Percentiles rank a stretch among this genome's conserved stretches.
Conservation (phyloP, 2,329 filamentous ascomycete genomes). For the Hypoxylon sp. region DNA sequence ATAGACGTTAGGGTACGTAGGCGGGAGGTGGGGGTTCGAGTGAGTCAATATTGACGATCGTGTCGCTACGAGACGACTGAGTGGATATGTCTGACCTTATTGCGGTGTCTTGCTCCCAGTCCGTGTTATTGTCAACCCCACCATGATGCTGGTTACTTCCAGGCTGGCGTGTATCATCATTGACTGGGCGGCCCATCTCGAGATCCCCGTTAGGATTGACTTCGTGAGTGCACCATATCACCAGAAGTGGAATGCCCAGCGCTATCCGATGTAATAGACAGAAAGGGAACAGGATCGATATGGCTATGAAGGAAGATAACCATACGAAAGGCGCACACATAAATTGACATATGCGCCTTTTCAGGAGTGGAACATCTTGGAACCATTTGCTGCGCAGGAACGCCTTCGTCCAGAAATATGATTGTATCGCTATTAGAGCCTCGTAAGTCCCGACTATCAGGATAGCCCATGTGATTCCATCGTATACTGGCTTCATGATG, state of each 20-base stretch:
- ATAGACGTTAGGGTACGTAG: not conserved
- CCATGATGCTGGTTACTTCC: not conserved
- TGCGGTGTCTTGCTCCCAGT: not conserved
- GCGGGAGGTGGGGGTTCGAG: not conserved
- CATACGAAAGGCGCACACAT: not conserved
- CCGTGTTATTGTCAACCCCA: not conserved
- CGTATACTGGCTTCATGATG: not conserved
- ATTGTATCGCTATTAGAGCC: not conserved
- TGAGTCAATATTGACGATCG: not conserved
- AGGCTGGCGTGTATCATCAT: not conserved
- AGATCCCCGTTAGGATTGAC: not conserved
- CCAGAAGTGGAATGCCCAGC: not conserved
- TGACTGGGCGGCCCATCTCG: not conserved
- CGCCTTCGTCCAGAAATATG: not conserved
- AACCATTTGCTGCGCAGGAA: not conserved
- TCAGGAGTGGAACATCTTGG: not conserved
- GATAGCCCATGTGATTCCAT: not conserved
- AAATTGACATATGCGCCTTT: not conserved
- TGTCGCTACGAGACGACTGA: not conserved
- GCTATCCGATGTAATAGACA: not conserved
- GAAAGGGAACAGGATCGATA: not conserved
- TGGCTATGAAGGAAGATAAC: not conserved
- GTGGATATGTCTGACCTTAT: not conserved
- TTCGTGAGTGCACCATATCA: no score
- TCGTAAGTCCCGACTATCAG: not conserved